These are phyloP conservation scores for Lagerstroemia speciosa DNA, from an alignment of 345 rosid genomes.

Conservation along the genomic window DNA sequence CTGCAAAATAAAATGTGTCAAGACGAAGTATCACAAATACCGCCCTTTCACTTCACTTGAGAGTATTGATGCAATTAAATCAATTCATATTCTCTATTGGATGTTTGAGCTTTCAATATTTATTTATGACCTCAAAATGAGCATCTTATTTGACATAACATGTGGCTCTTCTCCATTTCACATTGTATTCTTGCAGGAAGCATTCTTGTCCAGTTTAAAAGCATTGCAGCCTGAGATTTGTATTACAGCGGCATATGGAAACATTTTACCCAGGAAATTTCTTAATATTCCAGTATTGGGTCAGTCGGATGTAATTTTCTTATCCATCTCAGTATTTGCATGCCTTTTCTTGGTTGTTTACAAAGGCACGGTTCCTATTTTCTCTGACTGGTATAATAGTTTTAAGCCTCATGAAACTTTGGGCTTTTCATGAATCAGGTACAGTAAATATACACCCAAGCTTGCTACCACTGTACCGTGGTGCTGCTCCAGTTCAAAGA, in stretches of 20 bases:
- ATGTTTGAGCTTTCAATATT: not conserved
- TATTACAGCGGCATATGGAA: conserved; percentile 93
- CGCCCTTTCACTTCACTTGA: not conserved
- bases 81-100: not conserved
- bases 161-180: not conserved
- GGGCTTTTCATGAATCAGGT: conserved; percentile 29
- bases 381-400: not conserved
- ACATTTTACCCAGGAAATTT: conserved; percentile 76
- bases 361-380: not conserved
- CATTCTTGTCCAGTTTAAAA: conserved; percentile 51
- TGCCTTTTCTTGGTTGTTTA: not conserved
- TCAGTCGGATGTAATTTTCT: conserved; percentile 27
- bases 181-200: conserved; percentile 37
- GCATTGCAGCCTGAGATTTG: conserved; percentile 88
- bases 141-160: not conserved
- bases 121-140: not conserved
- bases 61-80: not conserved
- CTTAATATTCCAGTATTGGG: conserved; percentile 72
- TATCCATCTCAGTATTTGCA: not conserved
- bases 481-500: conserved; percentile 97
- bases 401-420: not conserved
- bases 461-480: conserved; percentile 76
- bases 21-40: no score
- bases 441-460: conserved; percentile 95
- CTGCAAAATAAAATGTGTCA: no score